Evolutionary conservation across 352 stramenopile genomes (phyloP).

Genomic region (Phytophthora macrochlamydospora): DNA sequence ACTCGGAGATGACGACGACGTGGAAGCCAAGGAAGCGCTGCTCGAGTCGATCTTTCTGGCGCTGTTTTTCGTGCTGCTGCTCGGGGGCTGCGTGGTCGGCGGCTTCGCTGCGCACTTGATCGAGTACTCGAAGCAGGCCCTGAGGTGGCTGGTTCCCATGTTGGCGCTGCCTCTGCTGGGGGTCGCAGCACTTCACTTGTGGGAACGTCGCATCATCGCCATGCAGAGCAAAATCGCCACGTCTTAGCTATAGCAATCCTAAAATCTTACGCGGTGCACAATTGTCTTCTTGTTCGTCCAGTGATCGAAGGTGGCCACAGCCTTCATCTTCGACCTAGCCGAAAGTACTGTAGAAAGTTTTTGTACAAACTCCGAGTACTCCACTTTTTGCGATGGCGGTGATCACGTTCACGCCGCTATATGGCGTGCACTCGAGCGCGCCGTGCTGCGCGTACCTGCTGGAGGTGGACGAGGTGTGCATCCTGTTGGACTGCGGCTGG

Average conservation of each 20-base stretch:
- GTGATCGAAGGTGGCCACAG: no score
- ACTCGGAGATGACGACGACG: conserved; percentile 16
- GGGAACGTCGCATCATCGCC: conserved; percentile 38
- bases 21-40: conserved; percentile 20
- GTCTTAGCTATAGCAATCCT: background rate
- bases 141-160: conserved; percentile 54
- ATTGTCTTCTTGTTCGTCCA: no score
- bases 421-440: conserved; percentile 82
- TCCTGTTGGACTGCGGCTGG: conserved; percentile 92
- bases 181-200: conserved; percentile 51
- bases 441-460: conserved; percentile 89
- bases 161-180: conserved; percentile 53
- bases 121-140: conserved; percentile 34
- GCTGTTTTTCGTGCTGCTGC: conserved; percentile 26
- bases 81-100: conserved; percentile 43
- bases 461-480: conserved; percentile 92
- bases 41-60: conserved; percentile 40
- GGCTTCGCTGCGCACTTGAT: conserved; percentile 44
- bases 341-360: no score
- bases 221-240: conserved; percentile 37
- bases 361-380: no score
- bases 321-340: no score
- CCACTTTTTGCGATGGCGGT: conserved; percentile 66
- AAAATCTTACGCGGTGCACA: no score
- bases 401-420: conserved; percentile 92